Evolutionary conservation across 352 stramenopile species (phyloP), one percentile per base, ranked within the genome.

Genomic region (Globisporangium rhizosaccharum): DNA sequence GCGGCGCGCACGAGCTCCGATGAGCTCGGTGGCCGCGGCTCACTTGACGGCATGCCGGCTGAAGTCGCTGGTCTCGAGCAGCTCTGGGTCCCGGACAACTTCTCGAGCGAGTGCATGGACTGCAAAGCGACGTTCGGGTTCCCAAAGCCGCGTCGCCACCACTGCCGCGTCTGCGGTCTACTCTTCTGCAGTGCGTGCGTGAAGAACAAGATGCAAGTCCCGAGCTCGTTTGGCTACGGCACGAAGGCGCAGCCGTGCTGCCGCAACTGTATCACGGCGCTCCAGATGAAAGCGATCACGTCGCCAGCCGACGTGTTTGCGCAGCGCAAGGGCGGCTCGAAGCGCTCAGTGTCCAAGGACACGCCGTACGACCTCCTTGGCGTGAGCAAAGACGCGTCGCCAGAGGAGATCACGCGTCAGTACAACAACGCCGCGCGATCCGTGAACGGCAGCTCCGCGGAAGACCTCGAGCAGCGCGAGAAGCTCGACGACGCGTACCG

Each of bases 61-160:
- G 79, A 87, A 41, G 82, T 92, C 3, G 81, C 85, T 5, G 78
- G 79, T 6, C 75, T 94, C 3, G 81, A 94, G 55, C 85, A 92
- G 69, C 76, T 94, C 49, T 94, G 85, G 85, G 82, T 94, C 33
- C 85, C 85, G 0, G 81, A 94, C 73, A 90, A 92, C 71, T 94
- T 94, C 48, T 92, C 82, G 25, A 79, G 28, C 63, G 82, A 94
- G 54, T 94, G 85, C 61, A 94, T 94, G 85, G 83, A 94, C 72
- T 94, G 85, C 66, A 88, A 90, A 51, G 63, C 79, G n/a, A 60
- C 72, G 18, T 94, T 94, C 61, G 83, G 79, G 41, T 92, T 92
- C 58, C 77, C 79, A 44, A 90, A 92, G 66, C 79, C 82, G 15
- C 80, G 80, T 57, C 85, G 85, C 14, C 85, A 94, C 70, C 85